Evolutionary conservation across 768 basidiomycete species (phyloP).

Genomic region (Amylocystis lapponica): DNA sequence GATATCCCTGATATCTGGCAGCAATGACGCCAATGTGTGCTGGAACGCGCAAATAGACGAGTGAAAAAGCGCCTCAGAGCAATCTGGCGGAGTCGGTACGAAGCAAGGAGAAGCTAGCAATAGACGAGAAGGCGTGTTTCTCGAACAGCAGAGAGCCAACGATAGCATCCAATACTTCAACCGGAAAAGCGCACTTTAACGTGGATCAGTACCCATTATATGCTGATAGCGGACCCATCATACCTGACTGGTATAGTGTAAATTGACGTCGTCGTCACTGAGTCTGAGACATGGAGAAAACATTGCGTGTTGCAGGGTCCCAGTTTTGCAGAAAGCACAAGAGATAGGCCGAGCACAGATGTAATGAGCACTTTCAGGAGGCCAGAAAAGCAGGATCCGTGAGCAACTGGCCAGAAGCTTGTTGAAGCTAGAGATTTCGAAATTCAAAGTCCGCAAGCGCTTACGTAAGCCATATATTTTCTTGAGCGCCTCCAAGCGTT

Average conservation of each 20-base stretch:
- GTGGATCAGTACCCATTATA: no score
- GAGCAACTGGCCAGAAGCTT: no score
- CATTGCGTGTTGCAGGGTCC: no score
- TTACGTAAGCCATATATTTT: not conserved
- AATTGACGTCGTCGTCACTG: no score
- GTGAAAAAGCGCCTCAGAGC: conserved; percentile 24
- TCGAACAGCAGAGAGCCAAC: conserved; percentile 12
- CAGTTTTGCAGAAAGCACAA: no score
- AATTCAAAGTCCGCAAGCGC: not conserved
- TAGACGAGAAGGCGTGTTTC: conserved; percentile 16
- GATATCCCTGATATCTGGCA: conserved; percentile 16
- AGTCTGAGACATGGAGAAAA: no score
- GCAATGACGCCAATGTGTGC: conserved; percentile 9
- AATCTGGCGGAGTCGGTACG: conserved; percentile 23
- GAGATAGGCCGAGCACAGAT: no score
- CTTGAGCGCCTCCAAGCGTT: not conserved
- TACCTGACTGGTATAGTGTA: no score
- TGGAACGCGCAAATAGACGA: conserved; percentile 10
- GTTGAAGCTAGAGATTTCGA: no score
- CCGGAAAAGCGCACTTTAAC: conserved; percentile 17
- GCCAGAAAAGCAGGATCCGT: no score
- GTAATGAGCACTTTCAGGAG: no score
- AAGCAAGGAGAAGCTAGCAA: conserved; percentile 23
- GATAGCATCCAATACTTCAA: conserved; percentile 24
- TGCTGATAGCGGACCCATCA: no score